Base-by-base conservation (phyloP, 176 grass and related monocot species). In the Elaeis guineensis region DNA sequence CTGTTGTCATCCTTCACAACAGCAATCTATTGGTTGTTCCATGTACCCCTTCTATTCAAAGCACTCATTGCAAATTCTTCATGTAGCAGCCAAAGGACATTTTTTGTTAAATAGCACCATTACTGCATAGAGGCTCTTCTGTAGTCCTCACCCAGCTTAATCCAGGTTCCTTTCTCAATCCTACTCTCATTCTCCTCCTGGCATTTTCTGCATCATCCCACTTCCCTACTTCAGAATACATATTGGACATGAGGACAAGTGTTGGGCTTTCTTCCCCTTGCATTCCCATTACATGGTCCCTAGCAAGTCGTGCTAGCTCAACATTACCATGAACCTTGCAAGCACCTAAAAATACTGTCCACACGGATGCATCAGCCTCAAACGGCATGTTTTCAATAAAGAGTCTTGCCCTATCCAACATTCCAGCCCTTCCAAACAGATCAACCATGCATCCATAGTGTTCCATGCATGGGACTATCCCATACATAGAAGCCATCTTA, bases 361-460 rank as follows among this genome's bases (percentile, higher is more conserved):
- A 79, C 49, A 79, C 52, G 19, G 77, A 79, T 16, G 29, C 55
- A 67, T 79, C 69, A 62, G 77, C 62, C 62, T 65, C n/a, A 53
- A 79, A 68, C 9, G 69, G 77, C 77, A 79, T 72, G 25, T 49
- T 49, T 23, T 28, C 22, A 17, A 79, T 73, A 3, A 79, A 59
- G 21, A 25, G 55, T 28, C 60, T 59, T 21, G 77, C 77, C 67
- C 71, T 70, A 49, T 79, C 52, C 25, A 73, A 55, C 57, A 73
- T 54, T 12, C 77, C 77, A 49, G 77, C 63, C 25, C 77, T 55
- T 21, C 77, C 77, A 71, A 65, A 67, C 25, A 79, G 61, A 79
- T 79, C 77, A 50, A 79, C 77, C 77, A 79, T 62, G 69, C 77
- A 79, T 61, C 69, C 52, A 73, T 66, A 66, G 48, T 79, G 77